phyloP scores from a whole-genome alignment of 805 yeast genomes.

The Yamadazyma paraphyllophila region DNA sequence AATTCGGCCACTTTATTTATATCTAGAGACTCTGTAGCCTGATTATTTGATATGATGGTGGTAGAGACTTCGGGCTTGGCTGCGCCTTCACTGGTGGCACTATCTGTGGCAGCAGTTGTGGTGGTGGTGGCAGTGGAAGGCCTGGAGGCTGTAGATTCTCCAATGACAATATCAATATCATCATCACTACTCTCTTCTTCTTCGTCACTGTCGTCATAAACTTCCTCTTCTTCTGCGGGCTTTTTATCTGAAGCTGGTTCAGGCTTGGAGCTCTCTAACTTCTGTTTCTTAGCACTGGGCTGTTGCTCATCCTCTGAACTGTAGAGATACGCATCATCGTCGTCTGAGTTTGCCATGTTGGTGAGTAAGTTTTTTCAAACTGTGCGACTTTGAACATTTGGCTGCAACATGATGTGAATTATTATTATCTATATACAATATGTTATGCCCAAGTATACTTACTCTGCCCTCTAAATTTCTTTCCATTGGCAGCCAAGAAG shows the following conservation, averaged over 20 bases:
- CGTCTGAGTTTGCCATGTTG: constrained; percentile 25
- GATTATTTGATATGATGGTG: constrained; percentile 32
- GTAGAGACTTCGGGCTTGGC: constrained; percentile 25
- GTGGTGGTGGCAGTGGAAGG: constrained; percentile 23
- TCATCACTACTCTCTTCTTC: constrained; percentile 52
- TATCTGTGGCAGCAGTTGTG: constrained; percentile 16
- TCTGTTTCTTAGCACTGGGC: constrained; percentile 21
- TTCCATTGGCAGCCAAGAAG: constrained; percentile 51
- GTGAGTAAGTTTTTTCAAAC: constrained; percentile 1
- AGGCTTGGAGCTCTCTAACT: constrained; percentile 15
- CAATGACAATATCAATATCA: constrained; percentile 82
- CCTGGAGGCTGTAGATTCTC: constrained; percentile 31
- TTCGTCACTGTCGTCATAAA: constrained; percentile 42
- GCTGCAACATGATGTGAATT: not conserved
- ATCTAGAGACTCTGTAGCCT: constrained; percentile 50
- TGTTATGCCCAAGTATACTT: constrained; percentile 24
- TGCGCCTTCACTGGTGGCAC: not conserved
- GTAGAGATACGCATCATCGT: constrained; percentile 68
- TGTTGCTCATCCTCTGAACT: constrained; percentile 49
- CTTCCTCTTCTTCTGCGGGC: constrained; percentile 35
- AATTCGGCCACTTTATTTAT: constrained; percentile 70
- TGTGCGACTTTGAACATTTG: constrained; percentile 4
- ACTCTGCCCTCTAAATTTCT: constrained; percentile 23
- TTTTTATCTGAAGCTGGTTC: constrained; percentile 14
- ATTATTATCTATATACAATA: not conserved